These are phyloP conservation scores for Cercospora nicotianae DNA, from an alignment of 2,329 filamentous ascomycete species.

Conservation along the genomic window DNA sequence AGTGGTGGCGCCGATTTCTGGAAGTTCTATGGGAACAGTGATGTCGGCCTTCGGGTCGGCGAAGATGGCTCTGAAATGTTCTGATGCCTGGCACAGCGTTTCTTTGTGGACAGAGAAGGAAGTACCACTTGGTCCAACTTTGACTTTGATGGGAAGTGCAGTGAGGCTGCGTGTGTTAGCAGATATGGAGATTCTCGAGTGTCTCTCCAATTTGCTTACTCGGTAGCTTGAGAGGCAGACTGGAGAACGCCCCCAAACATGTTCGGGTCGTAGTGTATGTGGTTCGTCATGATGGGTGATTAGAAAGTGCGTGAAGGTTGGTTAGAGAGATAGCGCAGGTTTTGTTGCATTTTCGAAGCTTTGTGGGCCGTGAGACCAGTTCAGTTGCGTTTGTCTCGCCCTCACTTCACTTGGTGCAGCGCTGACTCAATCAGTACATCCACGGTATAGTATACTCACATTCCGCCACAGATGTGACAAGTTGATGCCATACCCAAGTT, in stretches of 20 bases:
- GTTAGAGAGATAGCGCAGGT: neutral
- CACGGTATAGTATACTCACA: neutral
- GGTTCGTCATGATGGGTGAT: too few relatives aligned
- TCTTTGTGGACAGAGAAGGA: constrained; percentile 12
- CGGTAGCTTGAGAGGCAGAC: neutral
- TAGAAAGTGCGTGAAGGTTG: neutral
- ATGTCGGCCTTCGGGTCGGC: neutral
- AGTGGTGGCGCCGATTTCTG: neutral
- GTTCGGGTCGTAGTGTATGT: neutral
- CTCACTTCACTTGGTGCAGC: neutral
- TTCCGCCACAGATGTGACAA: neutral
- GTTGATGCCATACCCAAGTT: neutral
- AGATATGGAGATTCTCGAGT: neutral
- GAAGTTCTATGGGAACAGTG: neutral
- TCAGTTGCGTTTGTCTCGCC: neutral
- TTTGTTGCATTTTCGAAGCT: neutral
- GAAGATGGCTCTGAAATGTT: neutral
- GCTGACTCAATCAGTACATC: neutral
- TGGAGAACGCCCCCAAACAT: neutral
- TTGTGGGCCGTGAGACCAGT: neutral
- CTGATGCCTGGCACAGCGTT: constrained; percentile 4
- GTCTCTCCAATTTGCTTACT: neutral
- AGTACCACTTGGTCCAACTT: neutral
- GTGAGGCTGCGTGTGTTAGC: neutral
- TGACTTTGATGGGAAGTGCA: neutral